Evolutionary conservation across 805 yeast species (phyloP).

Genomic region (Saturnispora gosingensis): DNA sequence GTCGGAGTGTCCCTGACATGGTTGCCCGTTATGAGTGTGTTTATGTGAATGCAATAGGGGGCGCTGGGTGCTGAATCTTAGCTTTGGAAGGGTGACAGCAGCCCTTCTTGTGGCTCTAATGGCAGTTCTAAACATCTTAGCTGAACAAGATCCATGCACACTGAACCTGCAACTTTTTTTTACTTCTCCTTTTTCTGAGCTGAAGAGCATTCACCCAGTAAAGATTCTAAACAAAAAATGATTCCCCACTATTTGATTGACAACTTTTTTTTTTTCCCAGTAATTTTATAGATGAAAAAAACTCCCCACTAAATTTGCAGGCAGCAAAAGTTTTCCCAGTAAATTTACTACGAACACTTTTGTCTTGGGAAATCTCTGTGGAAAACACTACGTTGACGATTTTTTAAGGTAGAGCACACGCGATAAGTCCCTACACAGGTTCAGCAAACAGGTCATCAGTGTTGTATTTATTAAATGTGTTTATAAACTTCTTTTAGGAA

Average conservation of each 20-base stretch:
- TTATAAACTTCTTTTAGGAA: background rate
- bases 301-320: background rate
- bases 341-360: background rate
- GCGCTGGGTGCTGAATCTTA: background rate
- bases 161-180: background rate
- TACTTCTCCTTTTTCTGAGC: background rate
- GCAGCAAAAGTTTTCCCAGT: background rate
- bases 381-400: too few relatives aligned
- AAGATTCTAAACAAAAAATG: background rate
- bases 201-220: background rate
- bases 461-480: background rate
- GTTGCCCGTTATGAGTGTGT: slow-evolving; percentile 11
- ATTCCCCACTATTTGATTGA: too few relatives aligned
- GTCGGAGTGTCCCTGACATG: slow-evolving; percentile 12
- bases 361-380: too few relatives aligned
- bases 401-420: too few relatives aligned
- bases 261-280: too few relatives aligned
- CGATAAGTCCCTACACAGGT: background rate
- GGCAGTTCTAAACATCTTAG: background rate
- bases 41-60: slow-evolving; percentile 2
- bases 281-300: background rate
- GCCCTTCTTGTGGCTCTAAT: background rate
- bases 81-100: background rate
- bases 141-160: background rate
- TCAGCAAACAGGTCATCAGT: background rate